A percentile compares a stretch with the other conserved stretches of the same genome.
Evolutionary conservation across 148 eudicot genomes (phyloP).

Genomic region (Vaccinium corymbosum): DNA sequence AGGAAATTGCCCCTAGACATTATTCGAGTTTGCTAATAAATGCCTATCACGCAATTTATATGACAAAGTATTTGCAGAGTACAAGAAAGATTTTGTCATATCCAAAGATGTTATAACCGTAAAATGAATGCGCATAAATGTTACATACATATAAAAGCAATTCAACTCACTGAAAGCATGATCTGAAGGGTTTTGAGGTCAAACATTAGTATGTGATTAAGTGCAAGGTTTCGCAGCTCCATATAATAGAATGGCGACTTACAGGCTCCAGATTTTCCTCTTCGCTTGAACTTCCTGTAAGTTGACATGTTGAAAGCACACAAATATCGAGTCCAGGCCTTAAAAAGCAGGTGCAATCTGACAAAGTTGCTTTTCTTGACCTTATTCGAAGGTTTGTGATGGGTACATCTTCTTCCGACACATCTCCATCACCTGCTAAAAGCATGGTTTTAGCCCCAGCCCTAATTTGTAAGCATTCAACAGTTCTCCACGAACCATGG

Average conservation of each 20-base stretch:
- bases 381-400: conserved; percentile 61
- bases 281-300: conserved; percentile 37
- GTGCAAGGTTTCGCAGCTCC: not conserved
- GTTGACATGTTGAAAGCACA: conserved; percentile 40
- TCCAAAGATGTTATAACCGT: not conserved
- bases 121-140: not conserved
- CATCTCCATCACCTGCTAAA: conserved; percentile 45
- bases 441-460: conserved; percentile 48
- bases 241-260: not conserved
- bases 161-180: not conserved
- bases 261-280: conserved; percentile 19
- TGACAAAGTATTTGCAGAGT: not conserved
- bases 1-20: not conserved
- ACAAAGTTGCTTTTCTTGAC: conserved; percentile 63
- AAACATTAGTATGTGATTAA: not conserved
- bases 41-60: not conserved
- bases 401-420: conserved; percentile 51
- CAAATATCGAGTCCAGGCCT: conserved; percentile 83
- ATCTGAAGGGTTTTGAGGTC: not conserved
- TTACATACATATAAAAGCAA: not conserved
- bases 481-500: conserved; percentile 56
- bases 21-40: not conserved
- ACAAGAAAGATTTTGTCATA: not conserved
- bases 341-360: conserved; percentile 73
- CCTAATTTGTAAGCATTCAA: conserved; percentile 58